Evolutionary conservation across 306 rosid species (phyloP).

Genomic region (Malus sieversii): DNA sequence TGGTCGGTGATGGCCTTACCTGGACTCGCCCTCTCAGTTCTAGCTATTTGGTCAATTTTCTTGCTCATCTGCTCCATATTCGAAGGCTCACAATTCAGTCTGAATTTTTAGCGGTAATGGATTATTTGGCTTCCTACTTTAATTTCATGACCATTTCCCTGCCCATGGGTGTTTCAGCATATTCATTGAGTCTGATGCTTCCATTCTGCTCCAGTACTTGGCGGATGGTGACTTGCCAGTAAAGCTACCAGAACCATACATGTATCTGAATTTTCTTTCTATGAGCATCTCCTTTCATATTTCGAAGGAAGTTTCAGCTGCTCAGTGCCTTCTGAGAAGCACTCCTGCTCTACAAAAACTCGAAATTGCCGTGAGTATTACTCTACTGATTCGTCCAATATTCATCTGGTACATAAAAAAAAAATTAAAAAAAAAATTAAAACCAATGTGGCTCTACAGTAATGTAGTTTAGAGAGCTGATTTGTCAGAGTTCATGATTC

Average conservation of each 20-base stretch:
- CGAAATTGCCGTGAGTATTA: too few relatives aligned
- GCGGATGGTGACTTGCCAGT: slow-evolving; percentile 28
- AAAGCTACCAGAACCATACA: slow-evolving; percentile 27
- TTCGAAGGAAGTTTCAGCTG: slow-evolving; percentile 31
- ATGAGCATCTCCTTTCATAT: slow-evolving; percentile 31
- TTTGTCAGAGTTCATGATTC: neutral
- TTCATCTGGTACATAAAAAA: too few relatives aligned
- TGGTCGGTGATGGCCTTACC: too few relatives aligned
- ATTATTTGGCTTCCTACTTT: neutral
- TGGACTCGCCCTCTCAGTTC: too few relatives aligned
- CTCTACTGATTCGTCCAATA: too few relatives aligned
- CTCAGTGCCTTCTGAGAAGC: slow-evolving; percentile 47
- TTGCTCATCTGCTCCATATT: slow-evolving; percentile 32
- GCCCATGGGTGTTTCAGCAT: neutral
- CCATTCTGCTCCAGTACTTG: slow-evolving; percentile 2
- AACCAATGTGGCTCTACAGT: neutral
- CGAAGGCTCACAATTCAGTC: slow-evolving; percentile 11
- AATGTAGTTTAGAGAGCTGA: neutral
- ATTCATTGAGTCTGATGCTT: neutral
- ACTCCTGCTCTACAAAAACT: too few relatives aligned
- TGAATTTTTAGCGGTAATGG: slow-evolving; percentile 33
- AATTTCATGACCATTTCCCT: neutral
- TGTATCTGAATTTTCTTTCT: slow-evolving; percentile 37
- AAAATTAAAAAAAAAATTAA: too few relatives aligned
- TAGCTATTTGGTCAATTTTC: slow-evolving; percentile 41